Evolutionary conservation across 257 asterid species (phyloP).

Genomic region (Dorcoceras hygrometricum): DNA sequence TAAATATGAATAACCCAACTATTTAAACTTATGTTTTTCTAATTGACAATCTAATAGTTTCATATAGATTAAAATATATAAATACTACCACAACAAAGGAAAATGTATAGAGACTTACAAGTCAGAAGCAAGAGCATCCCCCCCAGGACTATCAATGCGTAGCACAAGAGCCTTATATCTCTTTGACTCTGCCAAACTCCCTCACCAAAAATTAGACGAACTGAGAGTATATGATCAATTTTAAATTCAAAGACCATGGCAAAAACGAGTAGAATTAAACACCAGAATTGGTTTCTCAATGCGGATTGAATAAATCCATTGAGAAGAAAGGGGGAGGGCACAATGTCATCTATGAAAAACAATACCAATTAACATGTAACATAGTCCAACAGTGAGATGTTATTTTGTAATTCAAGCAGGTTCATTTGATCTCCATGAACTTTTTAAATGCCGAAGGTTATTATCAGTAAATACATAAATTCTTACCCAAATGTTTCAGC

Average conservation of each 20-base stretch:
- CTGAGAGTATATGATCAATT: conserved; percentile 14
- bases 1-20: too few relatives aligned
- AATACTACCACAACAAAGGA: neutral
- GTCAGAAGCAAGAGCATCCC: conserved; percentile 99
- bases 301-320: conserved; percentile 3
- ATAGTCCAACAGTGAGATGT: neutral
- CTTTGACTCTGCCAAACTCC: conserved; percentile 65
- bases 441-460: neutral
- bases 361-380: neutral
- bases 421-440: neutral
- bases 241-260: neutral
- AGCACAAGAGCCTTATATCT: conserved; percentile 80
- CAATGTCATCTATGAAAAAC: neutral
- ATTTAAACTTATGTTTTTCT: too few relatives aligned
- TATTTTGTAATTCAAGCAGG: neutral
- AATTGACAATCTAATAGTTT: too few relatives aligned
- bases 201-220: conserved; percentile 12
- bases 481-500: too few relatives aligned
- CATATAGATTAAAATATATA: neutral
- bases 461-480: neutral
- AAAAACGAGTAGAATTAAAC: neutral
- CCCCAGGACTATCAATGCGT: conserved; percentile 99
- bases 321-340: neutral
- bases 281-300: neutral
- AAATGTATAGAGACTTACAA: conserved; percentile 53